Conservation (phyloP, 2,329 filamentous ascomycete genomes). For the Aspergillus neotritici region DNA sequence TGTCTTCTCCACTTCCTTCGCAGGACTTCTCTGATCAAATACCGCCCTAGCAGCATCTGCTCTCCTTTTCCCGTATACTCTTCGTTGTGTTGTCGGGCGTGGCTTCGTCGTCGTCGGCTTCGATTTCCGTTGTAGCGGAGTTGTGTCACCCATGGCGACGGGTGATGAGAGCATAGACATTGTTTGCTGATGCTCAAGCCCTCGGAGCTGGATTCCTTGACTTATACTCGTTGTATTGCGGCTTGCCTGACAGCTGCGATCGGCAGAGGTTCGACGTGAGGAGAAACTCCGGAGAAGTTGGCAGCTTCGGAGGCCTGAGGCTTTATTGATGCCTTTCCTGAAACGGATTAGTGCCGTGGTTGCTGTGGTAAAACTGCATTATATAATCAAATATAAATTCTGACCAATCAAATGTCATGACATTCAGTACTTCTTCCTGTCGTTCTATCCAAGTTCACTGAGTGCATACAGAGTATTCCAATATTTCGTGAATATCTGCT, state of each 20-base stretch:
- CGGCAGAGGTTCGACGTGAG: background rate
- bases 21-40: conserved; percentile 28
- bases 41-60: conserved; percentile 33
- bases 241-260: background rate
- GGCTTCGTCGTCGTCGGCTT: conserved; percentile 22
- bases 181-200: background rate
- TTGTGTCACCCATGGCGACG: conserved; percentile 13
- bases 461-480: too few species aligned
- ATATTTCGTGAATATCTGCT: too few species aligned
- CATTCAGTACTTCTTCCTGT: too few species aligned
- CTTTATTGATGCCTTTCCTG: conserved; percentile 25
- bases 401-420: conserved; percentile 1
- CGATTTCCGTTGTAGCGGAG: conserved; percentile 13
- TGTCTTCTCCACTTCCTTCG: conserved; percentile 7
- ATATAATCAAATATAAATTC: conserved; percentile 1
- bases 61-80: conserved; percentile 33
- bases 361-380: conserved; percentile 19
- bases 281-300: background rate
- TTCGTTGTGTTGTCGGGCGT: conserved; percentile 21
- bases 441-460: too few species aligned
- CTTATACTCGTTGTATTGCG: background rate
- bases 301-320: background rate
- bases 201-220: background rate
- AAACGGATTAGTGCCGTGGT: conserved; percentile 21
- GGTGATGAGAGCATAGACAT: conserved; percentile 15